These are phyloP conservation scores for Aspergillus quadrilineatus DNA, from an alignment of 2,329 filamentous ascomycete species.

Conservation along the genomic window DNA sequence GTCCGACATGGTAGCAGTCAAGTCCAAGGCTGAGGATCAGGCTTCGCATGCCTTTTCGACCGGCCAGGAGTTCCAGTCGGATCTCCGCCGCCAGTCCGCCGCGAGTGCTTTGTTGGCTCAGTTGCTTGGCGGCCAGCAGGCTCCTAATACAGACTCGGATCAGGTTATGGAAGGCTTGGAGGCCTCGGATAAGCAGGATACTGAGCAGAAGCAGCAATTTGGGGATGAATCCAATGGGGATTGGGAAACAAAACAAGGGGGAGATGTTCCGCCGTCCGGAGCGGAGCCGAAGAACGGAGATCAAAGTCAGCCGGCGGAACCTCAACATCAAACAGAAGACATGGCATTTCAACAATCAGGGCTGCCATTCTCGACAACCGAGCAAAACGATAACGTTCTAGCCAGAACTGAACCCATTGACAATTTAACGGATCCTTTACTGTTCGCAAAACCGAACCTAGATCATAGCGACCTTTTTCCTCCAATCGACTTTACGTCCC, in stretches of 20 bases:
- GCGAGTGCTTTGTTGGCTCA: conserved; percentile 44
- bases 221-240: conserved; percentile 13
- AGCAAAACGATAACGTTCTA: conserved; percentile 3
- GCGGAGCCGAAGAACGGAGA: conserved; percentile 12
- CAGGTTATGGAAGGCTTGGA: conserved; percentile 9
- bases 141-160: conserved; percentile 9
- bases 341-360: conserved; percentile 12
- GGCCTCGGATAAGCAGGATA: conserved; percentile 8
- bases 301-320: conserved; percentile 15
- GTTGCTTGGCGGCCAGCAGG: conserved; percentile 37
- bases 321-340: conserved; percentile 15
- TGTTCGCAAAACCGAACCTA: conserved; percentile 31
- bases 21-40: conserved; percentile 32
- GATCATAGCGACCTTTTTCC: conserved; percentile 37
- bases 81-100: conserved; percentile 40
- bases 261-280: conserved; percentile 8
- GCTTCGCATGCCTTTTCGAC: conserved; percentile 18
- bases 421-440: conserved; percentile 35
- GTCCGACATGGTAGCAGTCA: conserved; percentile 30
- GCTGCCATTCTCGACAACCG: conserved; percentile 15
- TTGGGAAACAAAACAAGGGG: conserved; percentile 15
- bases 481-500: conserved; percentile 34
- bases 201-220: conserved; percentile 4
- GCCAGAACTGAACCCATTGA: conserved; percentile 27
- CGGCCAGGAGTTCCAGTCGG: conserved; percentile 28